Evolutionary conservation across 78 protist species (phyloP).

Genomic region (Polysphondylium violaceum): DNA sequence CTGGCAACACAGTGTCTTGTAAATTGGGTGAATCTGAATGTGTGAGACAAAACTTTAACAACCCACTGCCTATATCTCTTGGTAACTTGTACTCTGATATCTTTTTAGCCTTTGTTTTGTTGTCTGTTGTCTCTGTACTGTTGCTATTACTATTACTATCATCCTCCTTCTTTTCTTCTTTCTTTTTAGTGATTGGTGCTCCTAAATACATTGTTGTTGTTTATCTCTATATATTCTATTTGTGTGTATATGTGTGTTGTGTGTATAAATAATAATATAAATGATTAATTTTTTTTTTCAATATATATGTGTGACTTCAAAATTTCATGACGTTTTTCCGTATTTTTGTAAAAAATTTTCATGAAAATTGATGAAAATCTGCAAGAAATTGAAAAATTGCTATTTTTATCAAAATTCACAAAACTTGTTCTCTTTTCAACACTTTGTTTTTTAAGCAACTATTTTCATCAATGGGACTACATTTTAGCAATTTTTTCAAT

Average conservation of each 20-base stretch:
- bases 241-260: not conserved
- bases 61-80: constrained; percentile 71
- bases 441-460: too few relatives aligned
- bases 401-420: too few relatives aligned
- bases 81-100: constrained; percentile 52
- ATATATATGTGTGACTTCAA: too few relatives aligned
- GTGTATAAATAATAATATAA: too few relatives aligned
- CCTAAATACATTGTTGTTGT: constrained; percentile 62
- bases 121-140: not conserved
- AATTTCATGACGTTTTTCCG: too few relatives aligned
- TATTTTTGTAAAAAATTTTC: too few relatives aligned
- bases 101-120: constrained; percentile 12
- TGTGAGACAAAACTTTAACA: constrained; percentile 67
- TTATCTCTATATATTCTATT: constrained; percentile 1
- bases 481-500: too few relatives aligned
- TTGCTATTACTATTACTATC: not conserved
- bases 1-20: constrained; percentile 13
- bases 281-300: too few relatives aligned
- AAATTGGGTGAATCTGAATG: constrained; percentile 81
- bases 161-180: not conserved
- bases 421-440: too few relatives aligned
- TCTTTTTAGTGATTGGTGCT: constrained; percentile 48
- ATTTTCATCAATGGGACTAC: too few relatives aligned
- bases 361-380: too few relatives aligned
- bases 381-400: too few relatives aligned